Evolutionary conservation across 148 eudicot species (phyloP).

Genomic region (Pharnaceum exiguum): DNA sequence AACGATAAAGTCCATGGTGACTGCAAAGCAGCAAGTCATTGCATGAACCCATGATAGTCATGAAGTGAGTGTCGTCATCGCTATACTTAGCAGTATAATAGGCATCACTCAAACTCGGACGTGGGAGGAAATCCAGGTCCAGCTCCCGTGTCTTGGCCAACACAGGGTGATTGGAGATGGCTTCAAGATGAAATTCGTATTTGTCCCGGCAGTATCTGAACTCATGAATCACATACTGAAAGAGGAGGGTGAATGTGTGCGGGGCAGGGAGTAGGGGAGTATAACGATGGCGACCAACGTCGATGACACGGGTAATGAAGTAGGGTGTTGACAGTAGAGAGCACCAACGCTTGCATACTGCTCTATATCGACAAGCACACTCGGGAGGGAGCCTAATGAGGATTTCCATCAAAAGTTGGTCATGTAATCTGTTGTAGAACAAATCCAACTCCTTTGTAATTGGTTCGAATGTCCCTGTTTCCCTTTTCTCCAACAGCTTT

Average conservation of each 20-base stretch:
- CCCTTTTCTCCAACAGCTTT: too few species aligned
- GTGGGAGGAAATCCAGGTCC: constrained; percentile 1
- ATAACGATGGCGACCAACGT: background rate
- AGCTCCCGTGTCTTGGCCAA: background rate
- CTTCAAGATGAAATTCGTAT: background rate
- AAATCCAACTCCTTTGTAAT: background rate
- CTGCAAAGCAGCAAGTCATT: constrained; percentile 5
- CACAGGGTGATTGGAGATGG: constrained; percentile 4
- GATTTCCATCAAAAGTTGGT: constrained; percentile 1
- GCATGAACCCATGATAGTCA: background rate
- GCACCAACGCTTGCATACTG: constrained; percentile 9
- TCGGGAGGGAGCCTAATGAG: background rate
- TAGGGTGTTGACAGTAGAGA: background rate
- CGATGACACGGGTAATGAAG: constrained; percentile 7
- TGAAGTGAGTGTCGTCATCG: background rate
- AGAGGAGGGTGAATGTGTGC: background rate
- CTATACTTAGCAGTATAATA: too few species aligned
- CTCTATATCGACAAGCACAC: background rate
- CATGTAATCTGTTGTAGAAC: background rate
- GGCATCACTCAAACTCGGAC: too few species aligned
- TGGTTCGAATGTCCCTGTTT: too few species aligned
- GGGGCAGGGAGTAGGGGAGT: background rate
- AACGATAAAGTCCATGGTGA: background rate
- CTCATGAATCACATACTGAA: background rate
- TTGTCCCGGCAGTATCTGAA: too few species aligned